Conservation (phyloP, 495 filamentous ascomycete genomes). For the Hypomontagnella submonticulosa region DNA sequence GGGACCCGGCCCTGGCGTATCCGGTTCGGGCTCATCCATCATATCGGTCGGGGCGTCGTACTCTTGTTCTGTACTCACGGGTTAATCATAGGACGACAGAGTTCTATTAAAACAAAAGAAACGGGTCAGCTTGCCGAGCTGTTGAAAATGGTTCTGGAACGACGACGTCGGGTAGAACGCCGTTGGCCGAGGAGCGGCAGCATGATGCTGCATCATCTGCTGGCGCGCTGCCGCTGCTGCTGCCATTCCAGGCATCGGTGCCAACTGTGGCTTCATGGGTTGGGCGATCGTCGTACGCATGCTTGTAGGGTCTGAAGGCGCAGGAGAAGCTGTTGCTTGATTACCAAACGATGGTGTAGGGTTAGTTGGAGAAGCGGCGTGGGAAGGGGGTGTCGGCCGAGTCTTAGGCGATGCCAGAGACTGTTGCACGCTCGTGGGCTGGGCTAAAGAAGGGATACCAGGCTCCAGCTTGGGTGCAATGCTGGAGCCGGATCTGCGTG, state of each 20-base stretch:
- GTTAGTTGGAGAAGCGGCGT: constrained; percentile 79
- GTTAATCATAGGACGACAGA: constrained; percentile 85
- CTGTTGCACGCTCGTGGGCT: constrained; percentile 64
- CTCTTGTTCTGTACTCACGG: constrained; percentile 92
- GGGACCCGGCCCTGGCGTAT: constrained; percentile 74
- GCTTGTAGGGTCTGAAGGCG: constrained; percentile 66
- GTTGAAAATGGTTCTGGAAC: constrained; percentile 94
- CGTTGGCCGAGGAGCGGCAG: constrained; percentile 51
- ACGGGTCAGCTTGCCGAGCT: constrained; percentile 91
- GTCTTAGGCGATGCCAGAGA: constrained; percentile 65
- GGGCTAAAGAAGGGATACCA: constrained; percentile 64
- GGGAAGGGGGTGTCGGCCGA: constrained; percentile 84
- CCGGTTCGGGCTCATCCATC: constrained; percentile 82
- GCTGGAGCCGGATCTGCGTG: constrained; percentile 73
- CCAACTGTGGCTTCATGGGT: constrained; percentile 54
- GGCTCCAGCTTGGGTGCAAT: constrained; percentile 78
- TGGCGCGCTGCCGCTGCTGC: constrained; percentile 44
- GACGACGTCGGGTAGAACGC: constrained; percentile 79
- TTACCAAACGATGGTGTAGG: constrained; percentile 76
- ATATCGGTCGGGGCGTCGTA: constrained; percentile 97
- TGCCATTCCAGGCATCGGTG: constrained; percentile 61
- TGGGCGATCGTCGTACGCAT: constrained; percentile 55
- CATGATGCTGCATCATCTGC: constrained; percentile 49
- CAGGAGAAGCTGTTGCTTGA: constrained; percentile 74
- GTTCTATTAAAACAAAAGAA: constrained; percentile 70